A percentile compares a stretch with the other conserved stretches of the same genome.
Conservation (phyloP, 2,329 filamentous ascomycete species). For the Fusarium floridanum region DNA sequence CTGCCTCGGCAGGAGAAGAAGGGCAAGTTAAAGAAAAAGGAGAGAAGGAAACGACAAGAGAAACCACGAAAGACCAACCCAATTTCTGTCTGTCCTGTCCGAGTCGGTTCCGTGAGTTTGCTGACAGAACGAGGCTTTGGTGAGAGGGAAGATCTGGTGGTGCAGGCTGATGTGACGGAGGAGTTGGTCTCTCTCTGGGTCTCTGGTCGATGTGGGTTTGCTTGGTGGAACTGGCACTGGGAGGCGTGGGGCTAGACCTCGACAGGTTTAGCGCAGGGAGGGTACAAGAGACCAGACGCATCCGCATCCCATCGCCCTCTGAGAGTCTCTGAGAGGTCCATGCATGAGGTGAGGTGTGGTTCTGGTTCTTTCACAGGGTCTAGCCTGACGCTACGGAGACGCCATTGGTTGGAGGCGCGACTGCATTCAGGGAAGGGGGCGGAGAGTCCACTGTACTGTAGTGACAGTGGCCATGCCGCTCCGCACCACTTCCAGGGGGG, state of each 20-base stretch:
- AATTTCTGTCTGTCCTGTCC: slow-evolving; percentile 10
- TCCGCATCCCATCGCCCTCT: slow-evolving; percentile 10
- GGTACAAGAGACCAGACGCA: background rate
- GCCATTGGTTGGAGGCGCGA: slow-evolving; percentile 16
- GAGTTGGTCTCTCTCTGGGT: slow-evolving; percentile 31
- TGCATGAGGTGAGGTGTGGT: background rate
- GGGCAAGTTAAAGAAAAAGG: slow-evolving; percentile 10
- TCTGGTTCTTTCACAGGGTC: slow-evolving; percentile 16
- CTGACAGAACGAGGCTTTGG: slow-evolving; percentile 41
- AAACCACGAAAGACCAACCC: slow-evolving; percentile 5
- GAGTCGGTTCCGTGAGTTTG: background rate
- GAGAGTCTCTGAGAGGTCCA: background rate
- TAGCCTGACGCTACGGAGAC: slow-evolving; percentile 5
- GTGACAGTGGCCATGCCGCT: slow-evolving; percentile 1
- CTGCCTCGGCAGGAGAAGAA: background rate
- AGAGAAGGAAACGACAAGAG: background rate
- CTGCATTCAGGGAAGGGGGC: slow-evolving; percentile 30
- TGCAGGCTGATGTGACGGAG: slow-evolving; percentile 44
- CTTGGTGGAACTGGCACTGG: background rate
- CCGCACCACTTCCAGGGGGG: slow-evolving; percentile 23
- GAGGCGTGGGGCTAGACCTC: slow-evolving; percentile 2
- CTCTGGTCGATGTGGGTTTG: slow-evolving; percentile 29
- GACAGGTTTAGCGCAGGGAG: slow-evolving; percentile 2
- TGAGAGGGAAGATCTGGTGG: slow-evolving; percentile 39
- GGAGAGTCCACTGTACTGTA: slow-evolving; percentile 20